Percentiles rank a stretch among this genome's conserved stretches.
phyloP scores from a whole-genome alignment of 2,329 filamentous ascomycete species.

The Plectosphaerella sp. region DNA sequence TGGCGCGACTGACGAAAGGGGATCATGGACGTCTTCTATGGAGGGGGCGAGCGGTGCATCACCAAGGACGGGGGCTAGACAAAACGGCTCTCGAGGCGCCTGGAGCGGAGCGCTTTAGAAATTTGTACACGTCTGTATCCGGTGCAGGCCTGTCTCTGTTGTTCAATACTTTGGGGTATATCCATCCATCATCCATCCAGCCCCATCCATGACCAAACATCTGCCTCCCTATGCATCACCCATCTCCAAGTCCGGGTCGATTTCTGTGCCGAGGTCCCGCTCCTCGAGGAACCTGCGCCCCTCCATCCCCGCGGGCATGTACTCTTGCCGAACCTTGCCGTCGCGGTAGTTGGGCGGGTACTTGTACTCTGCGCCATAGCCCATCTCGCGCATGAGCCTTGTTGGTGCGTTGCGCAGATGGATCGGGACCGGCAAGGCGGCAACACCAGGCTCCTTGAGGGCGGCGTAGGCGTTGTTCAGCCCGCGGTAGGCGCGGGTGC shows the following conservation, averaged over 20 bases:
- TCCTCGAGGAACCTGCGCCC: slow-evolving; percentile 76
- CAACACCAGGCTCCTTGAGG: slow-evolving; percentile 77
- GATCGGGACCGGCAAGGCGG: slow-evolving; percentile 74
- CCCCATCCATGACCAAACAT: neutral
- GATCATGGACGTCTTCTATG: too few relatives aligned
- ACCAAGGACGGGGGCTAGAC: too few relatives aligned
- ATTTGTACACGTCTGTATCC: too few relatives aligned
- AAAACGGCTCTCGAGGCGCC: too few relatives aligned
- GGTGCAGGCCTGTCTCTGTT: too few relatives aligned
- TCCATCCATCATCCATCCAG: neutral
- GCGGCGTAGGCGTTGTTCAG: slow-evolving; percentile 77
- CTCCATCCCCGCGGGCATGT: slow-evolving; percentile 73
- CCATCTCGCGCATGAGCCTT: slow-evolving; percentile 85
- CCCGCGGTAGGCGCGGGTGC: slow-evolving; percentile 78
- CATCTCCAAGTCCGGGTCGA: slow-evolving; percentile 65
- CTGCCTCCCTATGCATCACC: slow-evolving; percentile 13
- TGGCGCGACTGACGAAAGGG: too few relatives aligned
- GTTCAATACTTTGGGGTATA: neutral
- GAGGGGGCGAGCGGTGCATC: too few relatives aligned
- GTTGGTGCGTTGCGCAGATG: slow-evolving; percentile 93
- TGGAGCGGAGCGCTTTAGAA: too few relatives aligned
- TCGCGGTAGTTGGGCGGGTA: slow-evolving; percentile 89
- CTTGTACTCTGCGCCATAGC: slow-evolving; percentile 89
- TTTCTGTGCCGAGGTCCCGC: slow-evolving; percentile 68
- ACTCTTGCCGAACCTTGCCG: slow-evolving; percentile 80